Evolutionary conservation across 306 rosid species (phyloP).

Genomic region (Medicago arabica): DNA sequence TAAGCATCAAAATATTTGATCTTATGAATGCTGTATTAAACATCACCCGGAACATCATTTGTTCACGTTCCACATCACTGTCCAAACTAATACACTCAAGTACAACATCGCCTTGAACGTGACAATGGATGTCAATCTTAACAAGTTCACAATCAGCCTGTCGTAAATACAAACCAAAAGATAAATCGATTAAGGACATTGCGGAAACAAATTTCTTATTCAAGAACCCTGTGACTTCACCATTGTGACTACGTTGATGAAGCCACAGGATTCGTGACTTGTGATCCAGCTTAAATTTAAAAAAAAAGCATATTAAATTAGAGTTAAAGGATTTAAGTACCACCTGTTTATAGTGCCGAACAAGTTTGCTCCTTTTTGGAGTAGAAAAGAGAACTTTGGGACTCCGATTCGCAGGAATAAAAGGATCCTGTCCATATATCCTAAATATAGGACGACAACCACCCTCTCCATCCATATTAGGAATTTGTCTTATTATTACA

Average conservation of each 20-base stretch:
- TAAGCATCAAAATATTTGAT: conserved; percentile 96
- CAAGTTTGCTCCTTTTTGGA: conserved; percentile 85
- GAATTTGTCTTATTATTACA: conserved; percentile 76
- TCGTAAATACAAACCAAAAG: conserved; percentile 41
- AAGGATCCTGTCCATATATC: conserved; percentile 94
- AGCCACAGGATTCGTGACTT: neutral
- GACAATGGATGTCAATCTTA: conserved; percentile 95
- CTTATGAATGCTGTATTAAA: conserved; percentile 96
- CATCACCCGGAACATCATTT: conserved; percentile 96
- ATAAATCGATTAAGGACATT: conserved; percentile 20
- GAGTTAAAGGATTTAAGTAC: conserved; percentile 37
- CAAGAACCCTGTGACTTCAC: conserved; percentile 27
- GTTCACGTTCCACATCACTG: conserved; percentile 77
- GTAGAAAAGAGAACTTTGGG: conserved; percentile 91
- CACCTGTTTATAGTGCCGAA: conserved; percentile 88
- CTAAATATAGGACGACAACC: conserved; percentile 96
- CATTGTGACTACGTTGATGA: neutral
- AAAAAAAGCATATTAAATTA: conserved; percentile 10
- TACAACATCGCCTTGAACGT: conserved; percentile 96
- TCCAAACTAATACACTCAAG: conserved; percentile 91
- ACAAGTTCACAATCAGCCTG: conserved; percentile 89
- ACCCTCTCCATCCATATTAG: conserved; percentile 81
- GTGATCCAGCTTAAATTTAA: conserved; percentile 11
- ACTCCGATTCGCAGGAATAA: conserved; percentile 83
- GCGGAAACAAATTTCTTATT: conserved; percentile 15